Evolutionary conservation across 2,329 filamentous ascomycete species (phyloP).

Genomic region (Polychaeton citri): DNA sequence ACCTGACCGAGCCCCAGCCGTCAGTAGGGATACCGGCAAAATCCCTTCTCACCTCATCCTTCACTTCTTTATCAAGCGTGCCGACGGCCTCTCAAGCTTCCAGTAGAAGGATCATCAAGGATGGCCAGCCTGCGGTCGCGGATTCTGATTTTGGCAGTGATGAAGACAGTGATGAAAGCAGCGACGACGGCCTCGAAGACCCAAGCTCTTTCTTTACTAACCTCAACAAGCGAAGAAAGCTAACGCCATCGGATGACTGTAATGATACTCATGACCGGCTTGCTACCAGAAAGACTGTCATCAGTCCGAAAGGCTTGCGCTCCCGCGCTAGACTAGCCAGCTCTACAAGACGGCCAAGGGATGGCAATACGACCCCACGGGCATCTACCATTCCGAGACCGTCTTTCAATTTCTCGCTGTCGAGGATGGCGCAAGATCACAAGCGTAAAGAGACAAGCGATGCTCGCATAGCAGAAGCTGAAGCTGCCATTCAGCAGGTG

Average conservation of each 20-base stretch:
- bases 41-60: slow-evolving; percentile 3
- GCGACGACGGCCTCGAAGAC: slow-evolving; percentile 19
- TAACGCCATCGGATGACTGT: slow-evolving; percentile 9
- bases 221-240: slow-evolving; percentile 16
- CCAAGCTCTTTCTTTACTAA: slow-evolving; percentile 16
- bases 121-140: slow-evolving; percentile 40
- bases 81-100: slow-evolving; percentile 21
- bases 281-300: no score
- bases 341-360: no score
- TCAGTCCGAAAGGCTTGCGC: no score
- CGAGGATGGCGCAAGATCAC: slow-evolving; percentile 11
- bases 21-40: no score
- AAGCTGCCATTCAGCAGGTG: slow-evolving; percentile 7
- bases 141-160: slow-evolving; percentile 22
- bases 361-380: background rate
- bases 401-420: background rate
- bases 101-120: slow-evolving; percentile 42
- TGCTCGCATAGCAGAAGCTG: slow-evolving; percentile 13
- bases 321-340: no score
- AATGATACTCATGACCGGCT: slow-evolving; percentile 4
- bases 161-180: slow-evolving; percentile 11
- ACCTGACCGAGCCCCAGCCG: no score
- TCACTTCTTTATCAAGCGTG: slow-evolving; percentile 18
- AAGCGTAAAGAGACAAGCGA: slow-evolving; percentile 12
- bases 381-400: slow-evolving; percentile 1